phyloP scores from a whole-genome alignment of 2,329 filamentous ascomycete species.

The Pseudogymnoascus sp. region DNA sequence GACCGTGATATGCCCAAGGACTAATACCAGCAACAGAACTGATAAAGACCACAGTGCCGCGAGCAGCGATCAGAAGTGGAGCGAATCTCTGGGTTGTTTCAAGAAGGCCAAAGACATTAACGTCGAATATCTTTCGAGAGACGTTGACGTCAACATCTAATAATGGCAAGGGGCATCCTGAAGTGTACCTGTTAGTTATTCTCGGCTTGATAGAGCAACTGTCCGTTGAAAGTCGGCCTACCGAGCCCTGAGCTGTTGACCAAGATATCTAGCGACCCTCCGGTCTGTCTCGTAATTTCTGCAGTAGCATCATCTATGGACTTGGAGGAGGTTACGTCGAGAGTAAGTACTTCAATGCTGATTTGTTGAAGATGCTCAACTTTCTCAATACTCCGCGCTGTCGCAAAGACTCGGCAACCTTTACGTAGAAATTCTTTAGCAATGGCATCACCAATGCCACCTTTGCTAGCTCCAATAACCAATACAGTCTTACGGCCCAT shows the following conservation, averaged over 20 bases:
- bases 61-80: constrained; percentile 31
- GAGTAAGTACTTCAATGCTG: constrained; percentile 29
- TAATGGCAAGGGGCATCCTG: constrained; percentile 25
- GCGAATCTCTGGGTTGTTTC: constrained; percentile 28
- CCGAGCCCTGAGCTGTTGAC: constrained; percentile 38
- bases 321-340: constrained; percentile 34
- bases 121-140: constrained; percentile 26
- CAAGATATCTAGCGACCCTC: constrained; percentile 34
- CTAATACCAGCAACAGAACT: constrained; percentile 28
- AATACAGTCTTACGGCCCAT: constrained; percentile 19
- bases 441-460: constrained; percentile 33
- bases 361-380: constrained; percentile 23
- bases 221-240: constrained; percentile 5
- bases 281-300: constrained; percentile 28
- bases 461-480: constrained; percentile 32
- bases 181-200: constrained; percentile 18
- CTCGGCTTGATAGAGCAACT: constrained; percentile 16
- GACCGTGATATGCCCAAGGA: constrained; percentile 37
- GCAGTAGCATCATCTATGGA: constrained; percentile 31
- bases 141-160: constrained; percentile 27
- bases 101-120: constrained; percentile 29
- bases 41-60: constrained; percentile 37
- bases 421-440: constrained; percentile 31
- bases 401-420: constrained; percentile 35
- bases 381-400: constrained; percentile 33